A percentile compares a stretch with the other conserved stretches of the same genome.
These are phyloP conservation scores for Tuber melanosporum DNA, from an alignment of 495 filamentous ascomycete species.

Conservation along the genomic window DNA sequence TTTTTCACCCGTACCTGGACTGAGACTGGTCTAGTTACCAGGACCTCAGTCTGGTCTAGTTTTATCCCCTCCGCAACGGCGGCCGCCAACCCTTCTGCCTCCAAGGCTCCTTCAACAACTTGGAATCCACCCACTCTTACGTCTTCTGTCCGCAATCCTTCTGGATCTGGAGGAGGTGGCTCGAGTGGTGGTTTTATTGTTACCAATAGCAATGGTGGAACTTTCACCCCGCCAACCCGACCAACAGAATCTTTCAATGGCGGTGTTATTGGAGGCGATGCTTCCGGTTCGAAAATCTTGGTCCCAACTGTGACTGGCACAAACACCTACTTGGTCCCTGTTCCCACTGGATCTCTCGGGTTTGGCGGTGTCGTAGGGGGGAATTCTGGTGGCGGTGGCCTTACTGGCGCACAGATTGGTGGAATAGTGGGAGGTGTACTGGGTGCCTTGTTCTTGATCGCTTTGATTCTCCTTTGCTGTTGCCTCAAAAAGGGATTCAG, in stretches of 20 bases:
- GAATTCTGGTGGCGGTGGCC: slow-evolving; percentile 5
- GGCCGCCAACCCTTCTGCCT: slow-evolving; percentile 20
- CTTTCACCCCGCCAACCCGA: slow-evolving; percentile 29
- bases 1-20: slow-evolving; percentile 24
- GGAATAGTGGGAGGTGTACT: slow-evolving; percentile 42
- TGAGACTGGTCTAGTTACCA: slow-evolving; percentile 20
- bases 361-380: slow-evolving; percentile 31
- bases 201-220: slow-evolving; percentile 11
- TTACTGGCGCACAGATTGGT: slow-evolving; percentile 40
- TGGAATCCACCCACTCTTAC: slow-evolving; percentile 19
- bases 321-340: slow-evolving; percentile 38
- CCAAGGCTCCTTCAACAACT: slow-evolving; percentile 17
- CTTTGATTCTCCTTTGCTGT: slow-evolving; percentile 38
- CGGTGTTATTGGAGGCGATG: slow-evolving; percentile 32
- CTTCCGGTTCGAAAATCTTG: slow-evolving; percentile 34
- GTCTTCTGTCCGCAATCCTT: slow-evolving; percentile 16
- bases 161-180: neutral
- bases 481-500: slow-evolving; percentile 36
- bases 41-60: slow-evolving; percentile 24
- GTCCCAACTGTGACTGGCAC: slow-evolving; percentile 35
- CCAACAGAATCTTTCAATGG: slow-evolving; percentile 35
- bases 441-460: slow-evolving; percentile 39
- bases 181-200: slow-evolving; percentile 15
- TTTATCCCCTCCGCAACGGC: slow-evolving; percentile 11
- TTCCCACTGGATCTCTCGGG: slow-evolving; percentile 34